Evolutionary conservation across 1,284 basidiomycete species (phyloP).

Genomic region (Malassezia equina): DNA sequence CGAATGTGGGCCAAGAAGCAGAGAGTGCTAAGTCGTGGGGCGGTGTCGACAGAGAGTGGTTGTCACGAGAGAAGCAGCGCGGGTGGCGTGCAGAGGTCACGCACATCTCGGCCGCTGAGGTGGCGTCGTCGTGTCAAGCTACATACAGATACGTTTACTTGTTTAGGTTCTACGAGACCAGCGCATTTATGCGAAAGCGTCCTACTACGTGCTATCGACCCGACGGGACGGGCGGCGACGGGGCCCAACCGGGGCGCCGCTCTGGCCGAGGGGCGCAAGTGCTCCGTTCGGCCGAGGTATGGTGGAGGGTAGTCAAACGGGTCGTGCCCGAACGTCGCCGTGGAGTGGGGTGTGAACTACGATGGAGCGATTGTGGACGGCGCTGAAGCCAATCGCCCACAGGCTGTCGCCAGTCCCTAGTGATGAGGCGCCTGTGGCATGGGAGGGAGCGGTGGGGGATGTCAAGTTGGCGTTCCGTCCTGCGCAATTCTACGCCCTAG

Average conservation of each 20-base stretch:
- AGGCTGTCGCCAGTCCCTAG: neutral
- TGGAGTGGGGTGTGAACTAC: neutral
- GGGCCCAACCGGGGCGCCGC: neutral
- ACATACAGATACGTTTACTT: neutral
- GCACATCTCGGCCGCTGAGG: neutral
- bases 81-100: neutral
- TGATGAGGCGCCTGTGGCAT: neutral
- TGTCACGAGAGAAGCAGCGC: neutral
- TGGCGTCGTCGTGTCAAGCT: neutral
- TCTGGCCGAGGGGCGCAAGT: neutral
- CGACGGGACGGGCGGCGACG: neutral
- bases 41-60: neutral
- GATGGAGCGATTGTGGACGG: neutral
- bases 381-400: neutral
- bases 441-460: constrained; percentile 1
- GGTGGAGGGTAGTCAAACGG: neutral
- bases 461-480: constrained; percentile 8
- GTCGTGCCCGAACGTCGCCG: neutral
- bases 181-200: neutral
- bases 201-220: neutral
- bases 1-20: neutral
- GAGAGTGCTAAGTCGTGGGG: neutral
- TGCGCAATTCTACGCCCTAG: constrained; percentile 7
- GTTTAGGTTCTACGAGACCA: neutral
- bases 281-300: neutral